A percentile compares a stretch with the other conserved stretches of the same genome.
These are phyloP conservation scores for Stenogyne calaminthoides DNA, from an alignment of 305 asterid species.

Conservation along the genomic window DNA sequence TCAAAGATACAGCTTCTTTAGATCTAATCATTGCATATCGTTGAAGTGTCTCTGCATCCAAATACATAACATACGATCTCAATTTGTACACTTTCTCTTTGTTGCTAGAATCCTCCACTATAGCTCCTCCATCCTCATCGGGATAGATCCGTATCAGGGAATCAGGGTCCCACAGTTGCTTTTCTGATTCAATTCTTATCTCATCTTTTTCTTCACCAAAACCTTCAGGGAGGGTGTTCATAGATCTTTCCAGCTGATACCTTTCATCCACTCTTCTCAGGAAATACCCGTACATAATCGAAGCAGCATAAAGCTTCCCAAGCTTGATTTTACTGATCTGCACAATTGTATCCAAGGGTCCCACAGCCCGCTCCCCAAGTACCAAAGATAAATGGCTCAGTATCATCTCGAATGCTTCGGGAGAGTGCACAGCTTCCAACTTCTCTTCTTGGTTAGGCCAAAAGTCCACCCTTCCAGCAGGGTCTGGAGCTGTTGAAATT, in stretches of 20 bases:
- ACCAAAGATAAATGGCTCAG: conserved; percentile 79
- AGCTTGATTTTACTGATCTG: conserved; percentile 89
- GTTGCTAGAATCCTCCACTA: conserved; percentile 43
- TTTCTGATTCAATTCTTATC: conserved; percentile 44
- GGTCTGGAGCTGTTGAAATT: conserved; percentile 68
- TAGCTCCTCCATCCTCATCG: conserved; percentile 60
- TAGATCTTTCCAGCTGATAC: conserved; percentile 84
- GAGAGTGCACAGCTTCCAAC: conserved; percentile 86
- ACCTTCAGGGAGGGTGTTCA: conserved; percentile 85
- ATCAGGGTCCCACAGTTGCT: conserved; percentile 80
- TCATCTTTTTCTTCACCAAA: conserved; percentile 43
- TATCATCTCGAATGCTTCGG: conserved; percentile 95
- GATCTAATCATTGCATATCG: conserved; percentile 90
- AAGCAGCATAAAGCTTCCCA: conserved; percentile 96
- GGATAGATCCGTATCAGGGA: conserved; percentile 73
- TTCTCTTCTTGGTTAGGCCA: conserved; percentile 92
- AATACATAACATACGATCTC: conserved; percentile 88
- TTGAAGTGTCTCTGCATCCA: conserved; percentile 93
- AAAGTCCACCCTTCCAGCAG: conserved; percentile 69
- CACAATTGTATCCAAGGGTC: conserved; percentile 63
- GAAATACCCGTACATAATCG: conserved; percentile 94
- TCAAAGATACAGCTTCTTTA: conserved; percentile 77
- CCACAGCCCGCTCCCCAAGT: conserved; percentile 78
- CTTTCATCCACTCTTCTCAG: conserved; percentile 87
- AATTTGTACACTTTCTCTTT: conserved; percentile 62